Conservation (phyloP, 345 rosid species). For the Physaria fendleri region DNA sequence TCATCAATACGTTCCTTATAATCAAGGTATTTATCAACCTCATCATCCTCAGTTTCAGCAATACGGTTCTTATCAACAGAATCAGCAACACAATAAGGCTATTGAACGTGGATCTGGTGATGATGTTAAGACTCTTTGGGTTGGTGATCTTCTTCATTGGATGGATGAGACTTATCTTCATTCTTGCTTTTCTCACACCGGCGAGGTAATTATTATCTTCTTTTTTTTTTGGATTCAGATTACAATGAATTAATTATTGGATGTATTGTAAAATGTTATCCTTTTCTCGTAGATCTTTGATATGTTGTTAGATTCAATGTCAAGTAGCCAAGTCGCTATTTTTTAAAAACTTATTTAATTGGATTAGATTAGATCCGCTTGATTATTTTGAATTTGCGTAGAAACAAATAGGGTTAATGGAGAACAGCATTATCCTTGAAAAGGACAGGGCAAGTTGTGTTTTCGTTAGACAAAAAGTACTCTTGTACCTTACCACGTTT, state of each 20-base stretch:
- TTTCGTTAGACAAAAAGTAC: constrained; percentile 18
- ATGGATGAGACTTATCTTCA: constrained; percentile 88
- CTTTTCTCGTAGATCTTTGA: background rate
- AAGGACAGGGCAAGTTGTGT: constrained; percentile 22
- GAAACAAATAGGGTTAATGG: constrained; percentile 24
- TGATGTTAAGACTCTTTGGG: constrained; percentile 70
- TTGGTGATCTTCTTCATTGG: constrained; percentile 89
- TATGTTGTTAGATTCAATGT: constrained; percentile 11
- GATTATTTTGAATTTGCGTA: constrained; percentile 12
- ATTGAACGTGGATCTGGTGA: constrained; percentile 44
- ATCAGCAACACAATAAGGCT: constrained; percentile 27
- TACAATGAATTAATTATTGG: too few relatives aligned
- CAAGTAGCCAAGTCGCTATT: background rate
- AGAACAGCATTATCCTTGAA: constrained; percentile 19
- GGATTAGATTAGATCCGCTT: constrained; percentile 20
- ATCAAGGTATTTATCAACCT: constrained; percentile 27
- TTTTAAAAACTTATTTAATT: background rate
- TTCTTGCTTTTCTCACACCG: constrained; percentile 59
- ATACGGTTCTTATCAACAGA: constrained; percentile 22
- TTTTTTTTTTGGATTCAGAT: background rate
- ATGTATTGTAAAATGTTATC: too few relatives aligned
- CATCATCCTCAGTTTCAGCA: constrained; percentile 18
- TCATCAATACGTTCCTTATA: constrained; percentile 65
- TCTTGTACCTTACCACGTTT: constrained; percentile 22
- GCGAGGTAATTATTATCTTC: constrained; percentile 49